Base-by-base conservation (phyloP, 768 basidiomycete species). In the Hydnum rufescens region DNA sequence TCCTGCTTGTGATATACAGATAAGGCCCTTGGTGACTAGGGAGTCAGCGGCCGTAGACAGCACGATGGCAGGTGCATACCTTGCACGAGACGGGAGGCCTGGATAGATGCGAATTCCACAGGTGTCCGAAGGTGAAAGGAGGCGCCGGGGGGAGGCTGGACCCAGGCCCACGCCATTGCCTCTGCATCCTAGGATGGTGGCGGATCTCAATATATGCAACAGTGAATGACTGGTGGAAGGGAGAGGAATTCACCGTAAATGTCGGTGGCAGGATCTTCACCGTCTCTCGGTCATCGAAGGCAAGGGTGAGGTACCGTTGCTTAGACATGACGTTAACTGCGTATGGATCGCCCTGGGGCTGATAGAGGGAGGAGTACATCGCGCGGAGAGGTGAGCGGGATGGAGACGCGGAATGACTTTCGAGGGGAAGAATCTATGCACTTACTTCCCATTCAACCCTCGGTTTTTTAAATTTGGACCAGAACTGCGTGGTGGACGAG, bases 211-310 rank as follows among this genome's bases (percentile, higher is more conserved):
- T n/a, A n/a, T n/a, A n/a, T n/a, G n/a, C n/a, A n/a, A 29, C 44
- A 30, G 25, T 25, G 30, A 23, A 6, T 19, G 32, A 47, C 52
- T 26, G n/a, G 25, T 13, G 29, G n/a, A 44, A 31, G 3, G 19
- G 28, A n/a, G 22, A 30, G 22, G 42, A 32, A 63, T 80, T 55
- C 60, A 86, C 85, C 47, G 62, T 65, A 63, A 72, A 86, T 42
- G 70, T 73, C 56, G 70, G 71, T 5, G 86, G 86, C 19, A 89
- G 81, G 71, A 81, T 76, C 57, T 79, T 72, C 54, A 89, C 72
- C 4, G 86, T 88, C 67, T 89, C 86, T 79, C 86, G 83, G 34
- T 88, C 86, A 52, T 71, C 81, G 63, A 79, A 84, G 5, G 76
- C 78, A 54, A 89, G 75, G 54, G 86, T 89, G 58, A 89, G 71